These are phyloP conservation scores for Parastagonospora nodorum DNA, from an alignment of 2,329 filamentous ascomycete species.

Conservation along the genomic window DNA sequence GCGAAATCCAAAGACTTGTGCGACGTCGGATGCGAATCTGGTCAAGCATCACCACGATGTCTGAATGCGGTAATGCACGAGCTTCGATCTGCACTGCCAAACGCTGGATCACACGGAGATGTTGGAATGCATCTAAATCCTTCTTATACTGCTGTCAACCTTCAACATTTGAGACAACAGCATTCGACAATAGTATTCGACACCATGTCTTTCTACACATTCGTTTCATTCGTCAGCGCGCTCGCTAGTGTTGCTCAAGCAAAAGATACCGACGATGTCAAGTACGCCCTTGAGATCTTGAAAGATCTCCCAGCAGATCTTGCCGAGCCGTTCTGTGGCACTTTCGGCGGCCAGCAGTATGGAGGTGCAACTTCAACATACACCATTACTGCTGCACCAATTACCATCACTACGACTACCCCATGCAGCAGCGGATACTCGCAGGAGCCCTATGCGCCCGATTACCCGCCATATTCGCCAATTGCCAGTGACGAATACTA, in stretches of 20 bases:
- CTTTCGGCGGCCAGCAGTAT: not conserved
- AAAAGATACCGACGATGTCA: not conserved
- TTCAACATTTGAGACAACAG: not conserved
- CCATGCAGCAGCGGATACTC: too few species aligned
- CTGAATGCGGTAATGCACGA: constrained; percentile 11
- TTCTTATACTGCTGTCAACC: not conserved
- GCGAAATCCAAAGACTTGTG: not conserved
- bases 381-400: not conserved
- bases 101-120: not conserved
- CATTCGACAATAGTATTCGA: not conserved
- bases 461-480: too few species aligned
- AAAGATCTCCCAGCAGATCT: not conserved
- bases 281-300: not conserved
- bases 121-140: not conserved
- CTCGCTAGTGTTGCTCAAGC: constrained; percentile 1
- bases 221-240: not conserved
- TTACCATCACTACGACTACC: not conserved
- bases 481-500: too few species aligned
- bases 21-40: not conserved
- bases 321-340: constrained; percentile 1
- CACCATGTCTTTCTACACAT: not conserved
- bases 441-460: too few species aligned
- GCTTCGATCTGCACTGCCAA: not conserved
- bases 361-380: not conserved
- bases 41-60: not conserved